Conservation (phyloP, 345 rosid genomes). For the Dovyalis caffra region DNA sequence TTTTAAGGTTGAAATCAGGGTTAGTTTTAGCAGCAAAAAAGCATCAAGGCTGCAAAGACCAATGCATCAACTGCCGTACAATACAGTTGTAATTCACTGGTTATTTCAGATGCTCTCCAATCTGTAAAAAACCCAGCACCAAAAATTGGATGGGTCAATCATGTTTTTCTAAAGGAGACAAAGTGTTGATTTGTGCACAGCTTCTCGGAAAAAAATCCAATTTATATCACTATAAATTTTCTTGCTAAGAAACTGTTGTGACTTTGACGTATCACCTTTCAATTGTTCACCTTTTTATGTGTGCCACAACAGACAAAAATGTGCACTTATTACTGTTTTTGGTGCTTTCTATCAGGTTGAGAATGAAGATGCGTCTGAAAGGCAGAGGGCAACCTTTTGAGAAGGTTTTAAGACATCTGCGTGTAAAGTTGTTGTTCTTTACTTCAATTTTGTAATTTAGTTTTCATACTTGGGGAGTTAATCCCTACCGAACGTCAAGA, state of each 20-base stretch:
- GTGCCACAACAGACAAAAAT: background rate
- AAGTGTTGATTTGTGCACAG: too few relatives aligned
- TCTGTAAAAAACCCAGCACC: background rate
- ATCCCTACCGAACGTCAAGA: background rate
- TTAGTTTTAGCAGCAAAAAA: background rate
- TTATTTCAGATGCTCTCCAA: background rate
- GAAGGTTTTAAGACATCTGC: background rate
- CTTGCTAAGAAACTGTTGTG: too few relatives aligned
- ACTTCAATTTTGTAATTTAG: background rate
- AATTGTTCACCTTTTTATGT: background rate
- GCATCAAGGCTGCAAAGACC: background rate
- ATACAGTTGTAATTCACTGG: slow-evolving; percentile 2
- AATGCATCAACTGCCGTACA: background rate
- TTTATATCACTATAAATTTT: too few relatives aligned
- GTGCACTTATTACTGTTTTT: background rate
- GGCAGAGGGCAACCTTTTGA: slow-evolving; percentile 38
- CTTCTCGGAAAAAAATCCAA: too few relatives aligned
- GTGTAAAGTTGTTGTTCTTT: background rate
- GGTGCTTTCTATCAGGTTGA: slow-evolving; percentile 44
- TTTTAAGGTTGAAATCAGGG: too few relatives aligned
- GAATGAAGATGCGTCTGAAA: slow-evolving; percentile 49
- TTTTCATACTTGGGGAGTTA: background rate
- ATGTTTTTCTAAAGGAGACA: too few relatives aligned
- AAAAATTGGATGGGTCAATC: background rate
- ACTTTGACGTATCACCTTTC: background rate